phyloP scores from a whole-genome alignment of 2,329 filamentous ascomycete genomes.

The Myotisia sp. region DNA sequence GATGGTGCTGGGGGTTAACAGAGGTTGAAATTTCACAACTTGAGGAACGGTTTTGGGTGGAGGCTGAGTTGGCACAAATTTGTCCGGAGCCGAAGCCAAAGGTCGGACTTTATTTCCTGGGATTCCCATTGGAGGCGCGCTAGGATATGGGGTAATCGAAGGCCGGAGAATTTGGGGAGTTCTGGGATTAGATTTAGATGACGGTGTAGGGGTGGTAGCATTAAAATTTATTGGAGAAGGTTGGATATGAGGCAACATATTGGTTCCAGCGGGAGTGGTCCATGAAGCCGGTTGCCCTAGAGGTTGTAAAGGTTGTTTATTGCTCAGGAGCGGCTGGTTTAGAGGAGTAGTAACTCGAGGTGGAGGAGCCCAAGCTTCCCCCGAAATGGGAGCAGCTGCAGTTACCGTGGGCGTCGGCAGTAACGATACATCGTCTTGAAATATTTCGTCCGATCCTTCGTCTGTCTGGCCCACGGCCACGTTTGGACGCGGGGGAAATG shows the following conservation, averaged over 20 bases:
- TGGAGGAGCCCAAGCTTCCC: neutral
- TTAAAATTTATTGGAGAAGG: neutral
- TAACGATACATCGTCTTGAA: too few species aligned
- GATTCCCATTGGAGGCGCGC: neutral
- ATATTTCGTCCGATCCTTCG: too few species aligned
- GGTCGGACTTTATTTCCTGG: conserved; percentile 1
- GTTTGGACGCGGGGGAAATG: too few species aligned
- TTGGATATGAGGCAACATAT: conserved; percentile 2
- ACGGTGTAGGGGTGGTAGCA: neutral
- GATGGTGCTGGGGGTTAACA: conserved; percentile 2
- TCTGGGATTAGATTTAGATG: neutral
- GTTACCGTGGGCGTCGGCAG: neutral
- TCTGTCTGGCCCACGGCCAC: too few species aligned
- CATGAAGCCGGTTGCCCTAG: neutral
- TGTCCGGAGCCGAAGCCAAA: too few species aligned
- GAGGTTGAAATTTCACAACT: conserved; percentile 5
- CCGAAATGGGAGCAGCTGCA: neutral
- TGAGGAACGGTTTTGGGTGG: neutral
- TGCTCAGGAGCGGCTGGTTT: neutral
- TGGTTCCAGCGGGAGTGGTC: neutral
- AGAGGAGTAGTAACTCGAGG: neutral
- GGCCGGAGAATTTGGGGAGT: neutral
- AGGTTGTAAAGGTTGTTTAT: neutral
- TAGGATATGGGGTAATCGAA: neutral
- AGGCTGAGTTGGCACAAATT: neutral